Conservation (phyloP, 805 yeast genomes). For the Grigorovia jiainica region DNA sequence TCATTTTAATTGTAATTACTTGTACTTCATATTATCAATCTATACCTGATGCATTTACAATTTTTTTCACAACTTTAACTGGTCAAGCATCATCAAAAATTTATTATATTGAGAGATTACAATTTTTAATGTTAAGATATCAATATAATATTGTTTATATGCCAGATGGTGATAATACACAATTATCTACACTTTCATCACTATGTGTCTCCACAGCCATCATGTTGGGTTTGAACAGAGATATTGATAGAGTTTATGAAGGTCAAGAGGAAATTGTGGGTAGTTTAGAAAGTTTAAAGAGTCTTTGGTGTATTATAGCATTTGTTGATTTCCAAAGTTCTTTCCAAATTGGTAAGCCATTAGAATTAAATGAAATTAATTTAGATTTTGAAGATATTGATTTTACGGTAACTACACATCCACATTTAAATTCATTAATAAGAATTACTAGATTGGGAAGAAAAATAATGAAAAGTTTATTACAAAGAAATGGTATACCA, state of each 20-base stretch:
- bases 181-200: slow-evolving; percentile 10
- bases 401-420: neutral
- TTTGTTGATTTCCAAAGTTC: slow-evolving; percentile 19
- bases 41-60: slow-evolving; percentile 14
- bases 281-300: slow-evolving; percentile 12
- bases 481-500: slow-evolving; percentile 8
- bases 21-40: slow-evolving; percentile 9
- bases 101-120: slow-evolving; percentile 22
- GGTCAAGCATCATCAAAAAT: slow-evolving; percentile 23
- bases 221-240: slow-evolving; percentile 18
- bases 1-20: slow-evolving; percentile 17
- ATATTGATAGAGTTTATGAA: slow-evolving; percentile 11
- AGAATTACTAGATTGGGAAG: slow-evolving; percentile 13
- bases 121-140: slow-evolving; percentile 17
- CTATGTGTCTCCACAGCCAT: slow-evolving; percentile 12
- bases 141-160: slow-evolving; percentile 1
- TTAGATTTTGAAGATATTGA: slow-evolving; percentile 5
- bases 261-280: slow-evolving; percentile 15
- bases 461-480: slow-evolving; percentile 9
- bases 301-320: slow-evolving; percentile 22
- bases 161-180: slow-evolving; percentile 21
- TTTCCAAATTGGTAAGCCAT: slow-evolving; percentile 18
- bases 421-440: slow-evolving; percentile 9
- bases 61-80: slow-evolving; percentile 15
- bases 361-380: slow-evolving; percentile 7